These are phyloP conservation scores for Lasiodiplodia sp. DNA, from an alignment of 2,329 filamentous ascomycete species.

Conservation along the genomic window DNA sequence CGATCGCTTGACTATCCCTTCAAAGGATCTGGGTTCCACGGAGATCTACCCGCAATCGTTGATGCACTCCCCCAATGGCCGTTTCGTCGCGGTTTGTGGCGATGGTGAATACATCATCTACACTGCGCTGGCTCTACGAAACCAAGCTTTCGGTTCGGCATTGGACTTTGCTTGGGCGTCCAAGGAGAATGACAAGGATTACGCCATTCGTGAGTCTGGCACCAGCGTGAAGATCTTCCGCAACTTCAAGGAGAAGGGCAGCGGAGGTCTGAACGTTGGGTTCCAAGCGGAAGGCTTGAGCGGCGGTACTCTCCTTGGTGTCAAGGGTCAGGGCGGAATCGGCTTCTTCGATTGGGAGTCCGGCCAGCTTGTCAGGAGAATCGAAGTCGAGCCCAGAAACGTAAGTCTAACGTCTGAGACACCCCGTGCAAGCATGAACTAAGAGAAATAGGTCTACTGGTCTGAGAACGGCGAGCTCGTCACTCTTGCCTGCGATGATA, in stretches of 20 bases:
- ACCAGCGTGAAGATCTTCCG: slow-evolving; percentile 97
- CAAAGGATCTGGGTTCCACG: slow-evolving; percentile 94
- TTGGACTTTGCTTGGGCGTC: slow-evolving; percentile 97
- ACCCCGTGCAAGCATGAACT: slow-evolving; percentile 13
- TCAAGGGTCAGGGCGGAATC: slow-evolving; percentile 92
- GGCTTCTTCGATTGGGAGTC: slow-evolving; percentile 97
- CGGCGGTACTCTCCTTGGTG: slow-evolving; percentile 88
- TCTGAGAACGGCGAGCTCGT: slow-evolving; percentile 95
- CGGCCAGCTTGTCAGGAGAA: slow-evolving; percentile 86
- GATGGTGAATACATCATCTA: slow-evolving; percentile 99
- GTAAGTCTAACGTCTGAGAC: slow-evolving; percentile 47
- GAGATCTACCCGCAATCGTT: slow-evolving; percentile 97
- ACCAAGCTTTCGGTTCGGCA: slow-evolving; percentile 95
- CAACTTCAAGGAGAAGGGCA: slow-evolving; percentile 92
- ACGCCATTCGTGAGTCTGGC: slow-evolving; percentile 91
- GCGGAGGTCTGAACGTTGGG: slow-evolving; percentile 83
- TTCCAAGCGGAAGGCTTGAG: slow-evolving; percentile 93
- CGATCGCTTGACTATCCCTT: slow-evolving; percentile 81
- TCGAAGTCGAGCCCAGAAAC: slow-evolving; percentile 76
- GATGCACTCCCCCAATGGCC: slow-evolving; percentile 92
- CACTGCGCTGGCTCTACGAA: slow-evolving; percentile 93
- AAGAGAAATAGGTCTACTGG: slow-evolving; percentile 78
- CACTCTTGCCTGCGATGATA: slow-evolving; percentile 90
- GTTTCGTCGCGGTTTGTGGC: slow-evolving; percentile 88
- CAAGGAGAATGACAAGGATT: slow-evolving; percentile 98